Percentiles rank a stretch among this genome's conserved stretches.
phyloP scores from a whole-genome alignment of 371 early-diverging fungal genomes.

The Mortierella sp. region DNA sequence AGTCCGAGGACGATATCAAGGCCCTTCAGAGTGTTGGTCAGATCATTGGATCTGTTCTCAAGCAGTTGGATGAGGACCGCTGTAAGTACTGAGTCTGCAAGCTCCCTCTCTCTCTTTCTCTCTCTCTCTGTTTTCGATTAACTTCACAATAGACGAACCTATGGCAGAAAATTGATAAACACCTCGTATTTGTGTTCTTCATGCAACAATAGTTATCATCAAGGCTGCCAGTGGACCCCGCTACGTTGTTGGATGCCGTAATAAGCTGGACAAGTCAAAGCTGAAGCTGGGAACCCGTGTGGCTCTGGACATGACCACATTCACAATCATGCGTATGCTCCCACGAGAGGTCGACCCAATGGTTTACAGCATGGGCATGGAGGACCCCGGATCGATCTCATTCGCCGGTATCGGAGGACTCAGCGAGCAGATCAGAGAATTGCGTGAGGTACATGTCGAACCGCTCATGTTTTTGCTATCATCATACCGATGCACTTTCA shows the following conservation, averaged over 20 bases:
- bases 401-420: conserved; percentile 99
- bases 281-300: conserved; percentile 97
- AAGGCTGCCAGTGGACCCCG: conserved; percentile 99
- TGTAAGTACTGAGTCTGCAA: conserved; percentile 68
- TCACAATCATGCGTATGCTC: conserved; percentile 99
- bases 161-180: background rate
- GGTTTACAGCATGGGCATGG: conserved; percentile 99
- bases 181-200: background rate
- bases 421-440: conserved; percentile 97
- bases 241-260: conserved; percentile 99
- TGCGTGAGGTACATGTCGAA: conserved; percentile 87
- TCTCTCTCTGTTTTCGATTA: background rate
- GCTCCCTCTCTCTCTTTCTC: background rate
- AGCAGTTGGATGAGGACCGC: conserved; percentile 97
- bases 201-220: conserved; percentile 88
- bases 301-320: conserved; percentile 99
- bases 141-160: background rate
- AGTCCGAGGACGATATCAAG: conserved; percentile 98
- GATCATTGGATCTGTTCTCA: conserved; percentile 99
- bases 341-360: conserved; percentile 99
- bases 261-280: conserved; percentile 93
- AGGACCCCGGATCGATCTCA: conserved; percentile 95
- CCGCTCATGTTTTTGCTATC: background rate
- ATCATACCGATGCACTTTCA: background rate
- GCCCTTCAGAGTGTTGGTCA: conserved; percentile 99